phyloP scores from a whole-genome alignment of 2,329 filamentous ascomycete genomes.

The Alternaria viburni region DNA sequence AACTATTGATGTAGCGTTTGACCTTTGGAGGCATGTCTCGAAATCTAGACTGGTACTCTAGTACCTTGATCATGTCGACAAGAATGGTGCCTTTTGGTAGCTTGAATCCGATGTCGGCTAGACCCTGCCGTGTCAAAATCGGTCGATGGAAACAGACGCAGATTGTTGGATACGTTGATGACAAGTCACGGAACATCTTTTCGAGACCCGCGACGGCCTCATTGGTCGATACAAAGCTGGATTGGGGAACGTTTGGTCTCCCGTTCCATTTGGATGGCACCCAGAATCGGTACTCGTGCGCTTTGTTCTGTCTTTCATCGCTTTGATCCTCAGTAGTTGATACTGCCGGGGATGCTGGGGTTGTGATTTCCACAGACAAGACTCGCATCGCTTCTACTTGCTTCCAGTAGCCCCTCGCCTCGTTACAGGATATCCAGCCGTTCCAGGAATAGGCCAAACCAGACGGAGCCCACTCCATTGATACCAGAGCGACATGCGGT shows the following conservation, averaged over 20 bases:
- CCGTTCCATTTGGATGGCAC: neutral
- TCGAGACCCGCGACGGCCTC: neutral
- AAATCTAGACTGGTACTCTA: neutral
- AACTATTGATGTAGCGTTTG: neutral
- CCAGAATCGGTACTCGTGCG: neutral
- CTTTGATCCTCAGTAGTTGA: neutral
- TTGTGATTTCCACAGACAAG: neutral
- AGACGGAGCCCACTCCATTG: neutral
- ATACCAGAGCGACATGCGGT: neutral
- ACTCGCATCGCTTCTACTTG: neutral
- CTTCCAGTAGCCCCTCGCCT: neutral
- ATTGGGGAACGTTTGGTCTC: neutral
- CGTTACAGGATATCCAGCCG: neutral
- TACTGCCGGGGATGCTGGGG: neutral
- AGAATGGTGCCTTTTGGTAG: neutral
- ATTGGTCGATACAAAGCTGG: neutral
- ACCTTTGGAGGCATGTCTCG: neutral
- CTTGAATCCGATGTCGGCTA: neutral
- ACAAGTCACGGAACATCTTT: neutral
- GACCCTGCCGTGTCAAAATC: neutral
- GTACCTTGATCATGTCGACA: neutral
- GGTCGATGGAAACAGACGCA: neutral
- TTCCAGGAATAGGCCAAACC: neutral
- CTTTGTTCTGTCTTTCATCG: neutral
- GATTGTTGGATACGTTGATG: neutral